Evolutionary conservation across 768 basidiomycete genomes (phyloP).

Genomic region (Kwoniella newhampshirensis): DNA sequence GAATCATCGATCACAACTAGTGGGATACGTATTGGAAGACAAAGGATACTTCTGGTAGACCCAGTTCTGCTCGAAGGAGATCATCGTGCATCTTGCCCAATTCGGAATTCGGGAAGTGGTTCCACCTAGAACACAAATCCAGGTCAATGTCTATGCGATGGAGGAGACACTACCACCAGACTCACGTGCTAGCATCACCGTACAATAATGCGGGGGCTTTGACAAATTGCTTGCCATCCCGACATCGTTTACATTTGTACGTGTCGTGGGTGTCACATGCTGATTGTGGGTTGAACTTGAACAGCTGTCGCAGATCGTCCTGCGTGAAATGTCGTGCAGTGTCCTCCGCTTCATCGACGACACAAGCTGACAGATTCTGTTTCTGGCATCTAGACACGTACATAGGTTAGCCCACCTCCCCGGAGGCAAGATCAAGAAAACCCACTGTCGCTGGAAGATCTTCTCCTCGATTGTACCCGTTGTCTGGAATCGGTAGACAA

Average conservation of each 20-base stretch:
- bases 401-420: neutral
- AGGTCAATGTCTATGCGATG: too few species aligned
- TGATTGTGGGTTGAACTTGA: conserved; percentile 83
- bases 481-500: conserved; percentile 96
- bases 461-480: conserved; percentile 98
- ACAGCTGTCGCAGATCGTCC: conserved; percentile 83
- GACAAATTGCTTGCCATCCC: conserved; percentile 74
- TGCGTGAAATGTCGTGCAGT: conserved; percentile 91
- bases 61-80: conserved; percentile 83
- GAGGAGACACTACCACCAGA: conserved; percentile 39
- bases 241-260: conserved; percentile 75
- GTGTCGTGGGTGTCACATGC: conserved; percentile 94
- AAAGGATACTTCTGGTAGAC: conserved; percentile 79
- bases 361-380: conserved; percentile 94
- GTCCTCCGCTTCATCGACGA: conserved; percentile 95
- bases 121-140: conserved; percentile 67
- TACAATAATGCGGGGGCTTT: conserved; percentile 86
- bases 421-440: neutral
- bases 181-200: conserved; percentile 96
- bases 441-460: conserved; percentile 93
- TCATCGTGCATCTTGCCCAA: conserved; percentile 92
- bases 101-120: conserved; percentile 88
- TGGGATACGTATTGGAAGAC: conserved; percentile 77
- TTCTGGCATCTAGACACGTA: conserved; percentile 62
- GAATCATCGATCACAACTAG: conserved; percentile 7